Base-by-base conservation (phyloP, 257 asterid species). In the Nicotiana tabacum region DNA sequence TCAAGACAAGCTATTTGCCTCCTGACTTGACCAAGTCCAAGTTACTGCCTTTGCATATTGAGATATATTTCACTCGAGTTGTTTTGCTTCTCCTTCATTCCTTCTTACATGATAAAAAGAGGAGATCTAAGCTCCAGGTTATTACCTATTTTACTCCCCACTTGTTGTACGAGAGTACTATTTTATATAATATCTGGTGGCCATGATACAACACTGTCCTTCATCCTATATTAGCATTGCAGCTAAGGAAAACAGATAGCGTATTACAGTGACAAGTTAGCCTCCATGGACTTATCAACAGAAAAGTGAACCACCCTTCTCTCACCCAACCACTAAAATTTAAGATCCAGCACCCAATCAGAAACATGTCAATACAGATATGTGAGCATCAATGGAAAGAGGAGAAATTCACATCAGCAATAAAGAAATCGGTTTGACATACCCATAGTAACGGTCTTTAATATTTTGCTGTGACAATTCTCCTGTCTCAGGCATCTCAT, bases 401-500 rank as follows among this genome's bases (percentile, higher is more conserved):
- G 4, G 21, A n/a, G 21, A 72, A 72, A 12, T 72, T 70, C 35
- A 70, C 35, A 72, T 72, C 60, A 72, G 60, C 78, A 62, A 70
- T 12, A 30, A 37, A 15, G 0, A 15, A 43, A 70, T 58, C 6
- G 69, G 9, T 46, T 17, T 10, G 33, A 72, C 97, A 72, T 96
- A 96, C 99, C 98, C 98, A 29, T 96, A 93, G 86, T 96, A 96
- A 82, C 99, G 98, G 66, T 96, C 98, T 87, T 96, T 93, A 62
- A 96, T 96, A 85, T 96, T 96, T 84, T 96, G 98, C 82, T 93
- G 98, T 10, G 99, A 94, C 82, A 94, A 78, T 83, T 96, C 99
- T 67, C 99, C 99, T 48, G 94, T 93, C 55, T 85, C 97, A 30
- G 99, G 98, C 99, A 94, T 96, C 90, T 96, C 98, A 30, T 94